Conservation (phyloP, 164 flowering plant genomes). For the Berberis thunbergii region DNA sequence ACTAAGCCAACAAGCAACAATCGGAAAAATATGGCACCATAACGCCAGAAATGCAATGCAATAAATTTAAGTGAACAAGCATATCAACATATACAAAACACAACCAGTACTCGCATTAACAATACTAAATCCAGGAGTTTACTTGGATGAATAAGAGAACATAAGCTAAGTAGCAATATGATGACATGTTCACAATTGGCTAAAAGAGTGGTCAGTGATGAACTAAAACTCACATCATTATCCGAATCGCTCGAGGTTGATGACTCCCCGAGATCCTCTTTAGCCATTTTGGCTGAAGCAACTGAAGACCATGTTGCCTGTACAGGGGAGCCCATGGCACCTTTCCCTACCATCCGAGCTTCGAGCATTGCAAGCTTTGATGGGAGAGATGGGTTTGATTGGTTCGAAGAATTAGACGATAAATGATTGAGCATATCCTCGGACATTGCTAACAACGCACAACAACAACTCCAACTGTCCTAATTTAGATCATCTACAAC, state of each 20-base stretch:
- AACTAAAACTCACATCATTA: constrained; percentile 50
- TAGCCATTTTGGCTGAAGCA: constrained; percentile 29
- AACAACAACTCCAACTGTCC: constrained; percentile 4
- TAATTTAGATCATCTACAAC: constrained; percentile 11
- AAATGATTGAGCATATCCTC: constrained; percentile 80
- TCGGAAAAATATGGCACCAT: neutral
- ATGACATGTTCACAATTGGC: neutral
- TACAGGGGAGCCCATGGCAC: constrained; percentile 23
- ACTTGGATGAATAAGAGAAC: neutral
- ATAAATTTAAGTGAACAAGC: neutral
- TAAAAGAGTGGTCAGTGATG: neutral
- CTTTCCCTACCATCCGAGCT: constrained; percentile 82
- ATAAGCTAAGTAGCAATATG: neutral
- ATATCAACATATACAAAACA: no score
- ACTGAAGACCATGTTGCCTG: constrained; percentile 36
- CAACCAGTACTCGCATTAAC: neutral
- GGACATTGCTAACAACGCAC: constrained; percentile 40
- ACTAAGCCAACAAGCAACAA: neutral
- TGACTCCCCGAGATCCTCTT: constrained; percentile 30
- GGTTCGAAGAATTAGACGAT: constrained; percentile 86
- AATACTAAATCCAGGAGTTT: neutral
- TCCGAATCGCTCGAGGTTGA: constrained; percentile 66
- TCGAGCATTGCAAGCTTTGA: constrained; percentile 93
- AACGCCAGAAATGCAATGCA: neutral
- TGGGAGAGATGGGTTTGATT: constrained; percentile 76